These are phyloP conservation scores for Fraxinus sp. DNA, from an alignment of 305 asterid genomes.

Conservation along the genomic window DNA sequence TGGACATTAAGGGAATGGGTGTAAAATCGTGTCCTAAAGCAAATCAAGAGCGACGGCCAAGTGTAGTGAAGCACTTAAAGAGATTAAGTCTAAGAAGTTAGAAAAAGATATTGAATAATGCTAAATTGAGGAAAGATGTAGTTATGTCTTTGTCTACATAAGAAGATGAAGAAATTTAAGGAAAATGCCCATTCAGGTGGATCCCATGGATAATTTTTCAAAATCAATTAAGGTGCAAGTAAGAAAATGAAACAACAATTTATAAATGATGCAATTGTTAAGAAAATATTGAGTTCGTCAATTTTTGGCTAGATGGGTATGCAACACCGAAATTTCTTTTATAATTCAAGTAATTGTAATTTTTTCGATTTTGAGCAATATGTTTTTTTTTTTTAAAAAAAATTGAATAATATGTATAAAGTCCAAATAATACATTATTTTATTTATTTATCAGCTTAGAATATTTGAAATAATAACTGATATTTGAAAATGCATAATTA, in stretches of 20 bases:
- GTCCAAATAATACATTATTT: no score
- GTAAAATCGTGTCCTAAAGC: neutral
- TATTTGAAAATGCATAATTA: neutral
- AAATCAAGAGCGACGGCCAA: neutral
- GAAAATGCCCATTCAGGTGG: neutral
- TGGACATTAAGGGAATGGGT: neutral
- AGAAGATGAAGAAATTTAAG: neutral
- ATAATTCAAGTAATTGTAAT: no score
- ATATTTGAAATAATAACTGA: neutral
- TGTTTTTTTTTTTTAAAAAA: no score
- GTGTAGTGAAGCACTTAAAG: neutral
- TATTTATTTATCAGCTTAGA: no score
- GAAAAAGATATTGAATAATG: neutral
- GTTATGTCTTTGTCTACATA: neutral
- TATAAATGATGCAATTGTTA: neutral
- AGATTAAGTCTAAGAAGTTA: neutral
- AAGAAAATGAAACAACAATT: neutral
- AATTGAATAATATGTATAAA: no score
- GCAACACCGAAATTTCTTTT: no score
- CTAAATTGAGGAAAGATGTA: neutral
- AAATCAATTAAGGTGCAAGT: neutral
- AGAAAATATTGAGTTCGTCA: neutral
- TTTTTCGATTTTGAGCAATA: no score
- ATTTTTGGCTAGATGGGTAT: neutral
- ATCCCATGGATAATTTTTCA: neutral